Percentiles rank a stretch among this genome's conserved stretches.
Evolutionary conservation across 495 filamentous ascomycete genomes (phyloP).

Genomic region (Aspergillus hancockii): DNA sequence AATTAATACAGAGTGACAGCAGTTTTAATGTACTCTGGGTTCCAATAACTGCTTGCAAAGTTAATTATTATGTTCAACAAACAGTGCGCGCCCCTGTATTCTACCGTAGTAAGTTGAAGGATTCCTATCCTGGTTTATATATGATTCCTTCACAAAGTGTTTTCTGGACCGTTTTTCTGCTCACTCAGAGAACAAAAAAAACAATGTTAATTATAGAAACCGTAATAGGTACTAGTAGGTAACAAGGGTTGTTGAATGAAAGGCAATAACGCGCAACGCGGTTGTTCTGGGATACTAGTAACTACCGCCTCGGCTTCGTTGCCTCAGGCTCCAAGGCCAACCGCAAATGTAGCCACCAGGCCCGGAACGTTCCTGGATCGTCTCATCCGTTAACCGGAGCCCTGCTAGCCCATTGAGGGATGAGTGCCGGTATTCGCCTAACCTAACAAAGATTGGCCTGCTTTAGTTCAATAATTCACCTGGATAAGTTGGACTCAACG

Average conservation of each 20-base stretch:
- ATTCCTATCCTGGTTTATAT: background rate
- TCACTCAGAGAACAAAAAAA: background rate
- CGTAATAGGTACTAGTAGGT: background rate
- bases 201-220: background rate
- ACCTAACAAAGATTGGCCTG: slow-evolving; percentile 9
- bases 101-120: background rate
- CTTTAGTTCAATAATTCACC: slow-evolving; percentile 7
- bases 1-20: background rate
- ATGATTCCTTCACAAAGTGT: background rate
- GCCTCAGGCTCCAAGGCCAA: slow-evolving; percentile 8
- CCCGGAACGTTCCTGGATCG: slow-evolving; percentile 27
- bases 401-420: slow-evolving; percentile 15
- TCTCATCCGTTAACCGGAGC: slow-evolving; percentile 18
- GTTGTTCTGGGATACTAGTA: slow-evolving; percentile 12
- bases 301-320: slow-evolving; percentile 2
- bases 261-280: slow-evolving; percentile 11
- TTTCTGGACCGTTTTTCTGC: background rate
- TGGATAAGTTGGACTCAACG: background rate
- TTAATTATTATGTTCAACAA: slow-evolving; percentile 4
- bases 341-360: slow-evolving; percentile 8
- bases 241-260: background rate
- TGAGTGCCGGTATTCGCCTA: background rate
- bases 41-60: background rate
- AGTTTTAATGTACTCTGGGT: background rate
- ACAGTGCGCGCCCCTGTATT: background rate